Evolutionary conservation across 2,329 filamentous ascomycete species (phyloP).

Genomic region (Fusarium palustre): DNA sequence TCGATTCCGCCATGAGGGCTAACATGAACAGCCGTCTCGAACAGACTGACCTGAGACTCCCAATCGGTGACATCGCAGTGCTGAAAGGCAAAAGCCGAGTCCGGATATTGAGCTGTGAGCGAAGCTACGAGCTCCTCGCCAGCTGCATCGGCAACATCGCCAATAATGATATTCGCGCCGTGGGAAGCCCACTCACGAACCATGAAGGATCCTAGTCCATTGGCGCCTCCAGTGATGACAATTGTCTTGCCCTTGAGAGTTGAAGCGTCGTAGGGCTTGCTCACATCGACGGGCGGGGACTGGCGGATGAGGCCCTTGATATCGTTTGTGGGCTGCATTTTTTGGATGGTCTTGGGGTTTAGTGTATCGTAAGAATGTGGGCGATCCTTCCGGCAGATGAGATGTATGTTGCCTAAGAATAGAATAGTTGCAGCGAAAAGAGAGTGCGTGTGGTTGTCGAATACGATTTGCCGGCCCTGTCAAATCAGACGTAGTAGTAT

Average conservation of each 20-base stretch:
- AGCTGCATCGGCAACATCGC: slow-evolving; percentile 67
- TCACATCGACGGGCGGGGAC: slow-evolving; percentile 61
- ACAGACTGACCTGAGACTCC: slow-evolving; percentile 72
- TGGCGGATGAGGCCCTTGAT: slow-evolving; percentile 45
- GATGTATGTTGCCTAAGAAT: neutral
- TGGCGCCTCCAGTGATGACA: slow-evolving; percentile 73
- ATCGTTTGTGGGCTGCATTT: slow-evolving; percentile 32
- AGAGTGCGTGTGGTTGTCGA: neutral
- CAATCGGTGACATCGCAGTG: slow-evolving; percentile 74
- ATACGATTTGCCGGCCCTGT: slow-evolving; percentile 14
- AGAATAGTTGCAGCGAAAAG: neutral
- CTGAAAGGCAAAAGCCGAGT: slow-evolving; percentile 64
- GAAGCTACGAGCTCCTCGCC: slow-evolving; percentile 67
- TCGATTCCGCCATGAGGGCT: slow-evolving; percentile 69
- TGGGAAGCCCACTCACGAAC: slow-evolving; percentile 64
- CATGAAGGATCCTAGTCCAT: slow-evolving; percentile 69
- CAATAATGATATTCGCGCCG: slow-evolving; percentile 71
- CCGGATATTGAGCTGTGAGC: slow-evolving; percentile 56
- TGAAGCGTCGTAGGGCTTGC: slow-evolving; percentile 56
- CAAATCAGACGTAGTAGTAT: slow-evolving; percentile 10
- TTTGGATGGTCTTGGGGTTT: neutral
- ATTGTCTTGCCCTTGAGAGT: slow-evolving; percentile 67
- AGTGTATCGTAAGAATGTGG: neutral
- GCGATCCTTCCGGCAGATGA: slow-evolving; percentile 5
- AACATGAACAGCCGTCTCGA: slow-evolving; percentile 66